Percentiles rank a stretch among this genome's conserved stretches.
phyloP scores from a whole-genome alignment of 2,329 filamentous ascomycete species.

The Penicillium sp. region DNA sequence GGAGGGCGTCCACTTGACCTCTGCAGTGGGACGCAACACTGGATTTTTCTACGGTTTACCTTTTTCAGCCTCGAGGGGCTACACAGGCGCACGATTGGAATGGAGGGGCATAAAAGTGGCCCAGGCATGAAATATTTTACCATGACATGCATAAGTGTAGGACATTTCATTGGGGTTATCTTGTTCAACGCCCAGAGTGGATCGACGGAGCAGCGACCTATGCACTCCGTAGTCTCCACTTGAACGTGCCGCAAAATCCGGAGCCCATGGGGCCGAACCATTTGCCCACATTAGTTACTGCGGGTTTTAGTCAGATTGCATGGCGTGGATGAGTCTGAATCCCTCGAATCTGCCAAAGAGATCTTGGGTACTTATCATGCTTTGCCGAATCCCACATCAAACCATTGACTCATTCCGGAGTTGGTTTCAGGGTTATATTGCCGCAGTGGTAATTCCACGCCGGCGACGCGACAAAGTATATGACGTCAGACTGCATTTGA shows the following conservation, averaged over 20 bases:
- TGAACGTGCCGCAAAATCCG: constrained; percentile 21
- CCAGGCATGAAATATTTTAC: constrained; percentile 9
- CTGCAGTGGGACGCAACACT: constrained; percentile 2
- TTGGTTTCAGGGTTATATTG: neutral
- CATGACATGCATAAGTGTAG: constrained; percentile 22
- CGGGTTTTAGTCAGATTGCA: neutral
- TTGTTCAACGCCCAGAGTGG: constrained; percentile 13
- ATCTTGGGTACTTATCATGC: constrained; percentile 7
- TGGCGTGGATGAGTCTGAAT: neutral
- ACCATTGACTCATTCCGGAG: neutral
- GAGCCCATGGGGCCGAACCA: constrained; percentile 13
- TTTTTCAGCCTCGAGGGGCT: neutral
- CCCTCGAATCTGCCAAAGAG: constrained; percentile 1
- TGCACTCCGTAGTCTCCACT: constrained; percentile 22
- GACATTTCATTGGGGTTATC: constrained; percentile 5
- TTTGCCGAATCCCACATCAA: neutral
- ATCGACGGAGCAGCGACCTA: constrained; percentile 11
- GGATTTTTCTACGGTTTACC: neutral
- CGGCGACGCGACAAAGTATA: constrained; percentile 1
- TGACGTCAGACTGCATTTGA: constrained; percentile 25
- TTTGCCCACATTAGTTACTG: neutral
- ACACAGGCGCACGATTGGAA: neutral
- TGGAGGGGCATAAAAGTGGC: constrained; percentile 2
- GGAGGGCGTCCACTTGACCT: neutral
- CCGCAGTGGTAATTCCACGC: constrained; percentile 15